Conservation (phyloP, 1,284 basidiomycete species). For the Rhizopogon parksii region DNA sequence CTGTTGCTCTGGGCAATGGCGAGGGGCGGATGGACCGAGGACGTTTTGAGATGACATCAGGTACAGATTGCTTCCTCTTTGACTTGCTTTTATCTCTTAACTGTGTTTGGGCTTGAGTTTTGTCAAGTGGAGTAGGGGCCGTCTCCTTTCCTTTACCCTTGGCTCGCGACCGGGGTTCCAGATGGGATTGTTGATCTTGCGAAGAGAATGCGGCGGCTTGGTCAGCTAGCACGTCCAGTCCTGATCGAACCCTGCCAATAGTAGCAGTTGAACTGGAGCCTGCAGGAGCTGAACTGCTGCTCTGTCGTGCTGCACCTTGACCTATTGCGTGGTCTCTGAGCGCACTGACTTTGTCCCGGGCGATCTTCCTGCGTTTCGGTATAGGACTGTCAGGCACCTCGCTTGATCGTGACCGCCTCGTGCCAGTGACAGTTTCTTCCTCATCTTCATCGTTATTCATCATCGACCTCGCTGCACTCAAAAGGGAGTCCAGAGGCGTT, state of each 20-base stretch:
- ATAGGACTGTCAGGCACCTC: constrained; percentile 32
- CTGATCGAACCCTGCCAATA: constrained; percentile 36
- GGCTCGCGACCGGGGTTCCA: constrained; percentile 10
- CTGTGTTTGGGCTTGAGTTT: neutral
- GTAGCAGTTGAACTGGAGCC: constrained; percentile 7
- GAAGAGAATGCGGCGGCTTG: constrained; percentile 47
- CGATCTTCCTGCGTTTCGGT: constrained; percentile 23
- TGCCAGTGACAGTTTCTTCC: constrained; percentile 16
- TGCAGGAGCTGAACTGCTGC: neutral
- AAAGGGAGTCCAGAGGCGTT: constrained; percentile 44
- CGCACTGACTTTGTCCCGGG: constrained; percentile 12
- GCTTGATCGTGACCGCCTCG: constrained; percentile 13
- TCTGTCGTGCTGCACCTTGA: neutral
- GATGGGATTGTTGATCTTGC: constrained; percentile 8
- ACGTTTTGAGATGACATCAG: neutral
- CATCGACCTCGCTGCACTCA: constrained; percentile 57
- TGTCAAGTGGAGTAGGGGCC: neutral
- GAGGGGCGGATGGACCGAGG: neutral
- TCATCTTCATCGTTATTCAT: constrained; percentile 34
- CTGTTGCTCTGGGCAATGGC: neutral
- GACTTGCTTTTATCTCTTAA: neutral
- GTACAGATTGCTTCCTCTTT: neutral
- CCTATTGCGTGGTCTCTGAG: neutral
- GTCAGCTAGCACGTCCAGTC: constrained; percentile 64
- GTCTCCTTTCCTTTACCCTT: constrained; percentile 16